These are phyloP conservation scores for Parmales sp. DNA, from an alignment of 108 stramenopile genomes.

Conservation along the genomic window DNA sequence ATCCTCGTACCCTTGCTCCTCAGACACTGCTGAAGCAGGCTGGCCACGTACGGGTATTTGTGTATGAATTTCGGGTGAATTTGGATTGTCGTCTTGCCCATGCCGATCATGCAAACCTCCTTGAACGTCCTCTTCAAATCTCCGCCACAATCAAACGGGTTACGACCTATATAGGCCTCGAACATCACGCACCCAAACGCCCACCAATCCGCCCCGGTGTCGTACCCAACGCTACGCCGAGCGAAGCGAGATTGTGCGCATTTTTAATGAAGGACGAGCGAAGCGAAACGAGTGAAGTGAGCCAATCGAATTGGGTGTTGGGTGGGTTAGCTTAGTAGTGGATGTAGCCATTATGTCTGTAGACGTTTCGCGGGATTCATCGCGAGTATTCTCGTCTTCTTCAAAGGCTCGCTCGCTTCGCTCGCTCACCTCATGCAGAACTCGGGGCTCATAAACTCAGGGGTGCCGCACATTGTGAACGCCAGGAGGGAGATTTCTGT, in stretches of 20 bases:
- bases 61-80: background rate
- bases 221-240: slow-evolving; percentile 20
- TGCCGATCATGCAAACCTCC: slow-evolving; percentile 5
- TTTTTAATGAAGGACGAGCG: no score
- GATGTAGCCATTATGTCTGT: no score
- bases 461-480: slow-evolving; percentile 36
- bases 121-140: slow-evolving; percentile 10
- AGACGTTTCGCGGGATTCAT: no score
- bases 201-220: slow-evolving; percentile 39
- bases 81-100: background rate
- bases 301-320: no score
- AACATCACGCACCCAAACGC: slow-evolving; percentile 35
- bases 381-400: no score
- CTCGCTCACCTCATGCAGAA: slow-evolving; percentile 36
- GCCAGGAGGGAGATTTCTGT: slow-evolving; percentile 11
- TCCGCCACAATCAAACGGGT: slow-evolving; percentile 23
- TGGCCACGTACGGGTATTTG: background rate
- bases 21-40: background rate
- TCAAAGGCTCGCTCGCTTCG: no score
- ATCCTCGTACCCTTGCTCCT: background rate
- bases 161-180: slow-evolving; percentile 33
- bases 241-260: no score
- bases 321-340: no score
- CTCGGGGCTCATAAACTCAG: slow-evolving; percentile 43
- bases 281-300: no score